Percentiles rank a stretch among this genome's conserved stretches.
Conservation (phyloP, 306 rosid genomes). For the Lathyrus oleraceus region DNA sequence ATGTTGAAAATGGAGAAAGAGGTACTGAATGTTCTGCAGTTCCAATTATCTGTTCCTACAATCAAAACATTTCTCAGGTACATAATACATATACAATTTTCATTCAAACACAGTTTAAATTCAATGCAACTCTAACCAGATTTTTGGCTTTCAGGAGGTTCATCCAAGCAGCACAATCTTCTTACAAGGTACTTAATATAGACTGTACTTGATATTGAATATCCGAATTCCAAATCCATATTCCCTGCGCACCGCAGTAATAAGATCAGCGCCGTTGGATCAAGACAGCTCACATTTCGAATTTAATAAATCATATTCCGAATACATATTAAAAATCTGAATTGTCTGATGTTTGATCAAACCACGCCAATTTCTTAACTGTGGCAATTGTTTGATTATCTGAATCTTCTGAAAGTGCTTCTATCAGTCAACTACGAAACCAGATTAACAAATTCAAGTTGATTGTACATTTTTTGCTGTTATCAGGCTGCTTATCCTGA, state of each 20-base stretch:
- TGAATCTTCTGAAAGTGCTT: neutral
- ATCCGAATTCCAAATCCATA: neutral
- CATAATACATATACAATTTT: slow-evolving; percentile 3
- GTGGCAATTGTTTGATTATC: neutral
- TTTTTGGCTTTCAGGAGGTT: slow-evolving; percentile 68
- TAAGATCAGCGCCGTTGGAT: neutral
- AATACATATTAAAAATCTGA: neutral
- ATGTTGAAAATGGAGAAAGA: slow-evolving; percentile 76
- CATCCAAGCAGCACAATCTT: slow-evolving; percentile 72
- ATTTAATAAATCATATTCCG: neutral
- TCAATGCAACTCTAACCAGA: slow-evolving; percentile 1
- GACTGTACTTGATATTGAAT: neutral
- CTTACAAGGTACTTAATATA: slow-evolving; percentile 55
- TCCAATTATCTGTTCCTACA: slow-evolving; percentile 79
- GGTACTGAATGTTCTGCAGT: slow-evolving; percentile 63
- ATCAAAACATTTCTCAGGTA: slow-evolving; percentile 89
- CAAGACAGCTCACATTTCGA: neutral
- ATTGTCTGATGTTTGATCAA: neutral
- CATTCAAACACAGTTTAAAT: neutral
- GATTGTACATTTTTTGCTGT: neutral
- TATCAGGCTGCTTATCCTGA: slow-evolving; percentile 60
- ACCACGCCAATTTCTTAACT: neutral
- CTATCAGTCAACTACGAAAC: neutral
- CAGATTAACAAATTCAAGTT: neutral
- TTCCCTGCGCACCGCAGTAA: neutral